Evolutionary conservation across 2,329 filamentous ascomycete species (phyloP).

Genomic region (Colletotrichum sp.): DNA sequence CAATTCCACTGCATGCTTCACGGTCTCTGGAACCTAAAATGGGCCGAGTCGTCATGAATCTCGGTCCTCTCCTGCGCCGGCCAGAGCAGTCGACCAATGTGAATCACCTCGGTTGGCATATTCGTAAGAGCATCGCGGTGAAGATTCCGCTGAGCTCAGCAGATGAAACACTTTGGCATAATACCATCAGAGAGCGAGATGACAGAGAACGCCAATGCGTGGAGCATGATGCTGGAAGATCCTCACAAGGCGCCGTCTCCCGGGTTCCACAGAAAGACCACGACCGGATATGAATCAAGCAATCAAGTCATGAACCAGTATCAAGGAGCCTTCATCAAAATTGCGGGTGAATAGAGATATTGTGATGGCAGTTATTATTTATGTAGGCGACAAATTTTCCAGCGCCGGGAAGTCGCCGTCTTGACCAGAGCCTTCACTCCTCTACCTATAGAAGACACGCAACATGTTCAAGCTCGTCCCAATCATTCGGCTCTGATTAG

Average conservation of each 20-base stretch:
- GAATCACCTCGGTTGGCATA: not conserved
- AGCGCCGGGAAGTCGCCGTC: not conserved
- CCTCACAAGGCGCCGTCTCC: not conserved
- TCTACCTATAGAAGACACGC: fast-evolving
- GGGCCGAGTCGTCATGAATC: fast-evolving
- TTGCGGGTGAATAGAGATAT: too few species aligned
- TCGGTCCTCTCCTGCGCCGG: not conserved
- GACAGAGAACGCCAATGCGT: not conserved
- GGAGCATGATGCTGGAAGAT: fast-evolving
- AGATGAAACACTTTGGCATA: not conserved
- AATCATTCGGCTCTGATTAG: fast-evolving
- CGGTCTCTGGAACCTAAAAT: not conserved
- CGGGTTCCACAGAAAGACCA: not conserved
- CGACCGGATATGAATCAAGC: fast-evolving
- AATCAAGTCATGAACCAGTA: not conserved
- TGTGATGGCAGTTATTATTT: fast-evolving
- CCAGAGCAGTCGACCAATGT: not conserved
- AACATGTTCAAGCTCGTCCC: fast-evolving
- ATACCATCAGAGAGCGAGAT: not conserved
- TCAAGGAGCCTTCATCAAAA: too few species aligned
- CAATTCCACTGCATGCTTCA: fast-evolving
- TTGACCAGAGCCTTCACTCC: not conserved
- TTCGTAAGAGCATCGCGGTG: not conserved
- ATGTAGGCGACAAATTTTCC: not conserved
- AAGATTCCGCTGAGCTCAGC: fast-evolving